A percentile compares a stretch with the other conserved stretches of the same genome.
phyloP scores from a whole-genome alignment of 805 yeast species.

The Ogataea allantospora region DNA sequence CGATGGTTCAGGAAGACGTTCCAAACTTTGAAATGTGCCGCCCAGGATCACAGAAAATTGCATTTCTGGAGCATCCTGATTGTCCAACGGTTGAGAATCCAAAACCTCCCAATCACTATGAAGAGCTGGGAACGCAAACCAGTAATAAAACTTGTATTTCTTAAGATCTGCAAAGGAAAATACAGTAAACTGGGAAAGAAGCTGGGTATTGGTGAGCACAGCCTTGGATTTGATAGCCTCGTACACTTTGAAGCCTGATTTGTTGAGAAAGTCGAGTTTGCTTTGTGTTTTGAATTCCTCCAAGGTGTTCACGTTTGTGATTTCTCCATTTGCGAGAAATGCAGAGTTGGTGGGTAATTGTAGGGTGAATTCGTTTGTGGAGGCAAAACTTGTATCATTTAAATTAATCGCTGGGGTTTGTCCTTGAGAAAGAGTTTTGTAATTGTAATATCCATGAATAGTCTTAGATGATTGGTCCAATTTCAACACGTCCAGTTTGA shows the following conservation, averaged over 20 bases:
- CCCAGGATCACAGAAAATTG: constrained; percentile 19
- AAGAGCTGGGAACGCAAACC: constrained; percentile 81
- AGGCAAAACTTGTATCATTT: constrained; percentile 35
- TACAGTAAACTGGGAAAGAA: constrained; percentile 44
- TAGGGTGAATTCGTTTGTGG: constrained; percentile 6
- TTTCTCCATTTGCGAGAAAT: constrained; percentile 34
- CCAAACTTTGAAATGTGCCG: constrained; percentile 9
- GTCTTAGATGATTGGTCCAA: constrained; percentile 49
- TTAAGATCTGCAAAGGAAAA: constrained; percentile 85
- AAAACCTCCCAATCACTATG: constrained; percentile 47
- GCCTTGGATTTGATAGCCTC: constrained; percentile 34
- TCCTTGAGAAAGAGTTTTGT: constrained; percentile 29
- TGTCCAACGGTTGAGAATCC: constrained; percentile 7
- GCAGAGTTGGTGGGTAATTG: constrained; percentile 22
- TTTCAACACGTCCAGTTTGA: constrained; percentile 72
- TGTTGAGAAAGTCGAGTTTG: constrained; percentile 55
- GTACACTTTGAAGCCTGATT: constrained; percentile 30
- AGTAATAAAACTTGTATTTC: constrained; percentile 81
- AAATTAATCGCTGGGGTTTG: constrained; percentile 33
- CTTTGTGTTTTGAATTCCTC: constrained; percentile 77
- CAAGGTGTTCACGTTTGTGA: constrained; percentile 71
- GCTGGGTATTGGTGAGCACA: constrained; percentile 39
- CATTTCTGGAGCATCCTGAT: background rate
- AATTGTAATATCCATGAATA: constrained; percentile 41
- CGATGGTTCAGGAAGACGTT: constrained; percentile 9